Evolutionary conservation across 2,329 filamentous ascomycete genomes (phyloP).

Genomic region (Diatrype stigma): DNA sequence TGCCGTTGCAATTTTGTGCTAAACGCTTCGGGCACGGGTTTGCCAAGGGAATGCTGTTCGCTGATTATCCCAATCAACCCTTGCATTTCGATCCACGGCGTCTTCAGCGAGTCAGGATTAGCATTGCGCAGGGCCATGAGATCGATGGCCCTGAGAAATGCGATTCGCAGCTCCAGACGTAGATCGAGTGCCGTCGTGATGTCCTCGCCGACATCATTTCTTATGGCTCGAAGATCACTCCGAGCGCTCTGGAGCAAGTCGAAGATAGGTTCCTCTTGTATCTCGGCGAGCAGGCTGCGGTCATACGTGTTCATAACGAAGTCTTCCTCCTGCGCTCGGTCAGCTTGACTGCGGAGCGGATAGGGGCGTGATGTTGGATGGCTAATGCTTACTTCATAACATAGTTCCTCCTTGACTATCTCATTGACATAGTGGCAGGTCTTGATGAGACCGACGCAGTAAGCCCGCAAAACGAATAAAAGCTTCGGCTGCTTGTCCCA

Average conservation of each 20-base stretch:
- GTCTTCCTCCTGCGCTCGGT: conserved; percentile 72
- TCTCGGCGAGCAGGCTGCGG: conserved; percentile 65
- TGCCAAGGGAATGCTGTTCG: conserved; percentile 58
- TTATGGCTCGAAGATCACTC: conserved; percentile 31
- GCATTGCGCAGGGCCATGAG: conserved; percentile 39
- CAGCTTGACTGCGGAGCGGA: conserved; percentile 3
- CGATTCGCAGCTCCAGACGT: conserved; percentile 63
- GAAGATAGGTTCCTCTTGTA: conserved; percentile 55
- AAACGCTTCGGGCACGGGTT: conserved; percentile 71
- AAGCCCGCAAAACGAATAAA: conserved; percentile 70
- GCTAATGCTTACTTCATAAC: conserved; percentile 66
- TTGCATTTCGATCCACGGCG: conserved; percentile 49
- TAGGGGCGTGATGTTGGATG: neutral
- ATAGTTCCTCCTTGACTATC: conserved; percentile 76
- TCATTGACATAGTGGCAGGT: conserved; percentile 75
- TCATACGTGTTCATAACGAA: conserved; percentile 92
- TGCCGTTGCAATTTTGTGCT: conserved; percentile 88
- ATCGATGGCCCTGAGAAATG: conserved; percentile 55
- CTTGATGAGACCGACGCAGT: conserved; percentile 81
- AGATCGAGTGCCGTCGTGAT: conserved; percentile 53
- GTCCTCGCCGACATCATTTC: conserved; percentile 25
- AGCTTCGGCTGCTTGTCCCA: conserved; percentile 39
- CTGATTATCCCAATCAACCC: conserved; percentile 52
- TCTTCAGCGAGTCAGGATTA: conserved; percentile 42
- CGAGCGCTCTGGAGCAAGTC: conserved; percentile 42